Percentiles rank a stretch among this genome's conserved stretches.
These are phyloP conservation scores for Hypsizygus marmoreus DNA, from an alignment of 768 basidiomycete species.

Conservation along the genomic window DNA sequence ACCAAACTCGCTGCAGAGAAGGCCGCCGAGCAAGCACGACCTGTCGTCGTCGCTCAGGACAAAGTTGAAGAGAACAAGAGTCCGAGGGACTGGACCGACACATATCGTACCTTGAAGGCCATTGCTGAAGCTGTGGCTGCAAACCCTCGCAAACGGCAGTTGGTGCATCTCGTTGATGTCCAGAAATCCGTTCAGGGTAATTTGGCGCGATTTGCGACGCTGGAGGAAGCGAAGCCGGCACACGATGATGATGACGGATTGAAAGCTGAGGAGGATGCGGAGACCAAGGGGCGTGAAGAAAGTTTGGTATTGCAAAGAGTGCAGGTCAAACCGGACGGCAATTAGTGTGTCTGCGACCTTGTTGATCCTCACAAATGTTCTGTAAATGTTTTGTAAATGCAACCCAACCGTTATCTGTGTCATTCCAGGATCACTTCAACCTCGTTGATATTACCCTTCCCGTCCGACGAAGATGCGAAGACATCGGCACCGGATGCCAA, in stretches of 20 bases:
- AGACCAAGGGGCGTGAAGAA: slow-evolving; percentile 1
- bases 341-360: too few relatives aligned
- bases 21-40: slow-evolving; percentile 12
- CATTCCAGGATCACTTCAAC: slow-evolving; percentile 72
- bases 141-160: slow-evolving; percentile 20
- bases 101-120: slow-evolving; percentile 18
- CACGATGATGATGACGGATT: slow-evolving; percentile 8
- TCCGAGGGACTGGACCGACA: slow-evolving; percentile 11
- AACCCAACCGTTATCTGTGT: too few relatives aligned
- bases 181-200: slow-evolving; percentile 35
- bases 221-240: background rate
- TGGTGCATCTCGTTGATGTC: slow-evolving; percentile 40
- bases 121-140: slow-evolving; percentile 18
- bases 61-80: slow-evolving; percentile 11
- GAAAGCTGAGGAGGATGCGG: slow-evolving; percentile 2
- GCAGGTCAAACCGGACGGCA: background rate
- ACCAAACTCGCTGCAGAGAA: slow-evolving; percentile 23
- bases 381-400: too few relatives aligned
- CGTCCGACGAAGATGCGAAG: slow-evolving; percentile 48
- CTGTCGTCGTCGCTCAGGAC: slow-evolving; percentile 5
- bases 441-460: slow-evolving; percentile 50
- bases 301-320: slow-evolving; percentile 10
- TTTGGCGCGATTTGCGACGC: slow-evolving; percentile 15
- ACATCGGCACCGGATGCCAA: slow-evolving; percentile 78
- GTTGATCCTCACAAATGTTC: too few relatives aligned